Conservation (phyloP, 352 stramenopile species). For the Peronospora destructor region DNA sequence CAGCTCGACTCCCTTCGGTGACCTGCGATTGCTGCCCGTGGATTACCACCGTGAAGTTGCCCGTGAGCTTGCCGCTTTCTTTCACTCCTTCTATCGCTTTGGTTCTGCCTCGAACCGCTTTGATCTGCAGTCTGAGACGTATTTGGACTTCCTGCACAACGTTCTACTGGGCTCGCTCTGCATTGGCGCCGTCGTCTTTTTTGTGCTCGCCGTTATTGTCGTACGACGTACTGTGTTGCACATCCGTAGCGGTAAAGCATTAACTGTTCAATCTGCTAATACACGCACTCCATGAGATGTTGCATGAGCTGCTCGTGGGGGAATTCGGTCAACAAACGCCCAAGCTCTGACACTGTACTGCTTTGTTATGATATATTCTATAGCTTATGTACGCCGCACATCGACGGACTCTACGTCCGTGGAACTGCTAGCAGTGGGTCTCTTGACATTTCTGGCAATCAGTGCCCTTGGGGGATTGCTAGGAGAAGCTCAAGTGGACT, state of each 20-base stretch:
- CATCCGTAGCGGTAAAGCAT: conserved; percentile 46
- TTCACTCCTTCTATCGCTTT: conserved; percentile 80
- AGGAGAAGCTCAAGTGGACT: conserved; percentile 75
- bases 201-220: conserved; percentile 58
- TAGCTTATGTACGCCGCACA: conserved; percentile 39
- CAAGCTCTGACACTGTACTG: conserved; percentile 9
- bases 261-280: not conserved
- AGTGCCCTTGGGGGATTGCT: conserved; percentile 62
- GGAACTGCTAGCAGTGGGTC: conserved; percentile 62
- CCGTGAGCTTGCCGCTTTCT: conserved; percentile 59
- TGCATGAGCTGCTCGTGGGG: not conserved
- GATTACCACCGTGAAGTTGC: conserved; percentile 69
- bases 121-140: conserved; percentile 41
- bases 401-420: conserved; percentile 44
- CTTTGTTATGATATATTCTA: conserved; percentile 4
- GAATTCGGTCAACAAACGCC: conserved; percentile 1
- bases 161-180: conserved; percentile 59
- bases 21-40: conserved; percentile 47
- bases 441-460: conserved; percentile 70
- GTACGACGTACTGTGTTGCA: conserved; percentile 64
- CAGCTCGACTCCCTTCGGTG: conserved; percentile 12
- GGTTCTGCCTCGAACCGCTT: conserved; percentile 46
- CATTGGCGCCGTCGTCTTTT: conserved; percentile 55
- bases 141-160: conserved; percentile 62
- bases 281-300: not conserved